Conservation (phyloP, 2,329 filamentous ascomycete genomes). For the Pyrenophora graminea region DNA sequence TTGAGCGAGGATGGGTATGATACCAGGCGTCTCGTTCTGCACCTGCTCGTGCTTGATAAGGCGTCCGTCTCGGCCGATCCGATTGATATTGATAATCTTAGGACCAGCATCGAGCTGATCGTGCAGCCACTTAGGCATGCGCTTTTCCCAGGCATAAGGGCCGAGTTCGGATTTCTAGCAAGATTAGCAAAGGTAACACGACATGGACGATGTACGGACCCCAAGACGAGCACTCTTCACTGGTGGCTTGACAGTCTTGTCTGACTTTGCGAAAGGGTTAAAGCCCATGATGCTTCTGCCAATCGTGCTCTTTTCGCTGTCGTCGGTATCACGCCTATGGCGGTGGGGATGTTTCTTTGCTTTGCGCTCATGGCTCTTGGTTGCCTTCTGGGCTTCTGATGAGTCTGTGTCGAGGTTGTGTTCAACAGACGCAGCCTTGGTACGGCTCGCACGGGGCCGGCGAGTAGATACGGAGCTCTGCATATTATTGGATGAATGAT, state of each 20-base stretch:
- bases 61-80: slow-evolving; percentile 49
- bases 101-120: slow-evolving; percentile 48
- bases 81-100: slow-evolving; percentile 45
- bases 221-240: slow-evolving; percentile 40
- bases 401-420: slow-evolving; percentile 25
- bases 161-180: slow-evolving; percentile 50
- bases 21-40: slow-evolving; percentile 51
- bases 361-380: slow-evolving; percentile 25
- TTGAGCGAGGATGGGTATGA: slow-evolving; percentile 53
- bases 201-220: slow-evolving; percentile 27
- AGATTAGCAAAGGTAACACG: slow-evolving; percentile 16
- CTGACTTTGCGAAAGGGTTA: slow-evolving; percentile 35
- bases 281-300: slow-evolving; percentile 43
- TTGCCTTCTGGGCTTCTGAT: slow-evolving; percentile 21
- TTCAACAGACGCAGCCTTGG: slow-evolving; percentile 32
- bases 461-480: slow-evolving; percentile 21
- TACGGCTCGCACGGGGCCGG: slow-evolving; percentile 12
- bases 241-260: slow-evolving; percentile 37
- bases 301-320: slow-evolving; percentile 44
- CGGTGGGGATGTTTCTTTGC: slow-evolving; percentile 30
- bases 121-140: slow-evolving; percentile 52
- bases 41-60: slow-evolving; percentile 49
- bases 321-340: slow-evolving; percentile 30
- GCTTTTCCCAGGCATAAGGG: slow-evolving; percentile 53
- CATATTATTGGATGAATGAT: slow-evolving; percentile 40